Evolutionary conservation across 192 early-diverging fungal genomes (phyloP).

Genomic region (Globomyces pollinis-pini): DNA sequence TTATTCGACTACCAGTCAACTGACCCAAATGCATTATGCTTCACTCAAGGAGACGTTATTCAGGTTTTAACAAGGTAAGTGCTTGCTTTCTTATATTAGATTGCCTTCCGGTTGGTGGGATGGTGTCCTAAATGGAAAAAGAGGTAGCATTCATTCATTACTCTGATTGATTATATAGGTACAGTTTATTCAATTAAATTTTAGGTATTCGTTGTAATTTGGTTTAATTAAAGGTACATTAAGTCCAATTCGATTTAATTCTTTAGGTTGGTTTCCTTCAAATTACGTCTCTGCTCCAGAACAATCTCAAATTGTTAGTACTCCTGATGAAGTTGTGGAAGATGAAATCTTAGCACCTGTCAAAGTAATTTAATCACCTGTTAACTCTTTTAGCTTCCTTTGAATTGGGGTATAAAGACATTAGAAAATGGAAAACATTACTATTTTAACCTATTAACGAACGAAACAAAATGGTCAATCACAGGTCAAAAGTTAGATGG

Average conservation of each 20-base stretch:
- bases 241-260: too few relatives aligned
- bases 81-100: background rate
- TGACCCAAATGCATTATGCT: conserved; percentile 70
- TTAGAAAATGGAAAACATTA: background rate
- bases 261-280: conserved; percentile 40
- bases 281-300: conserved; percentile 25
- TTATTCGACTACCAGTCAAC: conserved; percentile 73
- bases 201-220: too few relatives aligned
- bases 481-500: too few relatives aligned
- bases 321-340: background rate
- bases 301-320: background rate
- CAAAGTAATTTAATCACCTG: too few relatives aligned
- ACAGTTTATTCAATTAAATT: too few relatives aligned
- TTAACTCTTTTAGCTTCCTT: background rate
- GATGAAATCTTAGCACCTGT: background rate
- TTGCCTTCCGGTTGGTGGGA: conserved; percentile 98
- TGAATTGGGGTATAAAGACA: background rate
- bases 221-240: too few relatives aligned
- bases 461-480: conserved; percentile 9
- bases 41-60: conserved; percentile 79
- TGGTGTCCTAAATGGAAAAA: conserved; percentile 63
- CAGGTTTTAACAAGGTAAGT: conserved; percentile 75
- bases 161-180: too few relatives aligned
- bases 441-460: conserved; percentile 5
- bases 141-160: conserved; percentile 44